Evolutionary conservation across 139 green algal species (phyloP).

Genomic region (Chlorella sp.): DNA sequence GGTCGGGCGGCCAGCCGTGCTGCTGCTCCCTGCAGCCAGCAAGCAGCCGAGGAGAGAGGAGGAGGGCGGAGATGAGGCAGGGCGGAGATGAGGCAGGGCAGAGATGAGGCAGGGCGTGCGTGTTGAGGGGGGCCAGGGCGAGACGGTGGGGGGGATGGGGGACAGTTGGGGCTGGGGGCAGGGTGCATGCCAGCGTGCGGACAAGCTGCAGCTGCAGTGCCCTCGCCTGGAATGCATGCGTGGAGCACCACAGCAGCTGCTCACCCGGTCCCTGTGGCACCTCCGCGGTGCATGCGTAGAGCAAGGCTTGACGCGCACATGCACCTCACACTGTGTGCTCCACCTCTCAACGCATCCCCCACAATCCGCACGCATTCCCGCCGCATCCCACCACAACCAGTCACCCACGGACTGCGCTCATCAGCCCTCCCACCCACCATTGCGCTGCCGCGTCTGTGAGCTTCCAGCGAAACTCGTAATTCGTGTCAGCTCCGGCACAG

Average conservation of each 20-base stretch:
- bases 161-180: too few species aligned
- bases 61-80: background rate
- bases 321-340: background rate
- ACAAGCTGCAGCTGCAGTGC: too few species aligned
- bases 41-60: too few species aligned
- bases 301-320: too few species aligned
- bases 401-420: background rate
- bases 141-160: too few species aligned
- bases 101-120: background rate
- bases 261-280: too few species aligned
- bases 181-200: too few species aligned
- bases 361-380: background rate
- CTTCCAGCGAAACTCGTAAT: slow-evolving; percentile 24
- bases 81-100: background rate
- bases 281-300: background rate
- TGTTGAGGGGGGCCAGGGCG: background rate
- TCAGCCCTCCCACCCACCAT: slow-evolving; percentile 39
- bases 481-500: slow-evolving; percentile 26
- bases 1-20: slow-evolving; percentile 68
- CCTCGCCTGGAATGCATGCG: too few species aligned
- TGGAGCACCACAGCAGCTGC: too few species aligned
- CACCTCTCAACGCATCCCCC: background rate
- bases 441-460: slow-evolving; percentile 33
- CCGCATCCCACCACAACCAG: background rate
- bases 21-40: slow-evolving; percentile 45